These are phyloP conservation scores for Periconia sp. DNA, from an alignment of 2,329 filamentous ascomycete species.

Conservation along the genomic window DNA sequence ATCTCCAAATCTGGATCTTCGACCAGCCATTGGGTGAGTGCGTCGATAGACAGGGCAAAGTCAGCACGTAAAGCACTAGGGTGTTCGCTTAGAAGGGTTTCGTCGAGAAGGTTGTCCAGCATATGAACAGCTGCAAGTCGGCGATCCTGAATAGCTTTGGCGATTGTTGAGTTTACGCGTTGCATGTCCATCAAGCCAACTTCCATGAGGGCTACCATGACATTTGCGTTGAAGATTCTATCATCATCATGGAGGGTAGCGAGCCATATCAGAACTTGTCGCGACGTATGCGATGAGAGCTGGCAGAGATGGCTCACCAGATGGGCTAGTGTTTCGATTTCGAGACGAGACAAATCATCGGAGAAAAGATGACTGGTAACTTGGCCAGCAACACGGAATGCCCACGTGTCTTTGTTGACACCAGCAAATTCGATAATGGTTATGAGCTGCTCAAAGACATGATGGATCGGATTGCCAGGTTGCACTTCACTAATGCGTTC, in stretches of 20 bases:
- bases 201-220: conserved; percentile 62
- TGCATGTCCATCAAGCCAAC: conserved; percentile 63
- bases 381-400: conserved; percentile 57
- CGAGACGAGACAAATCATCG: conserved; percentile 57
- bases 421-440: conserved; percentile 55
- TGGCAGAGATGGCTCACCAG: conserved; percentile 64
- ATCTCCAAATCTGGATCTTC: conserved; percentile 68
- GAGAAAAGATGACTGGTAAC: conserved; percentile 60
- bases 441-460: conserved; percentile 60
- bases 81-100: conserved; percentile 75
- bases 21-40: conserved; percentile 76
- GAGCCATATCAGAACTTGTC: conserved; percentile 55
- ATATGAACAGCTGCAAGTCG: conserved; percentile 76
- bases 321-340: conserved; percentile 65
- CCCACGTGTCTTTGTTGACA: conserved; percentile 58
- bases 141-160: conserved; percentile 70
- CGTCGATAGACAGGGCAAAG: conserved; percentile 80
- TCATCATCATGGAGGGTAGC: conserved; percentile 56
- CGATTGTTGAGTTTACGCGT: conserved; percentile 63
- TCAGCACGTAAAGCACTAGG: conserved; percentile 81
- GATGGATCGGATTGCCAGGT: conserved; percentile 57
- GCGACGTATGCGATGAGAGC: conserved; percentile 59
- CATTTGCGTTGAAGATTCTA: conserved; percentile 63
- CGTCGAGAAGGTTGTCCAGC: conserved; percentile 76
- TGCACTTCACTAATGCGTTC: conserved; percentile 61